phyloP scores from a whole-genome alignment of 768 basidiomycete genomes.

The Tricholomella constricta region DNA sequence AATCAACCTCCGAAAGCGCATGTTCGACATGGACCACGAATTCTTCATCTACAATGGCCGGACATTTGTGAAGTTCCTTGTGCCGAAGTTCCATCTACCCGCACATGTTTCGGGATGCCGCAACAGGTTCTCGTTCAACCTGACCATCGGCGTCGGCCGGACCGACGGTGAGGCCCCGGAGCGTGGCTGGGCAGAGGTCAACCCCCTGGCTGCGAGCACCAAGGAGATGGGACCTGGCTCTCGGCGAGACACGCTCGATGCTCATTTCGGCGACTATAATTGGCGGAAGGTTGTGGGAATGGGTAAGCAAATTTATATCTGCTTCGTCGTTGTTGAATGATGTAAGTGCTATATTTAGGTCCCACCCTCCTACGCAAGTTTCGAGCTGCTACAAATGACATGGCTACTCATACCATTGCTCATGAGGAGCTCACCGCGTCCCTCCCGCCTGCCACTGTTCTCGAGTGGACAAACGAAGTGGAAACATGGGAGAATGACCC shows the following conservation, averaged over 20 bases:
- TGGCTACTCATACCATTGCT: slow-evolving; percentile 6
- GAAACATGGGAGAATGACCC: slow-evolving; percentile 20
- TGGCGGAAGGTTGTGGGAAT: slow-evolving; percentile 24
- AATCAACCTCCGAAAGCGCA: slow-evolving; percentile 13
- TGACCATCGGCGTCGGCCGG: slow-evolving; percentile 11
- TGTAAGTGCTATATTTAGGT: neutral
- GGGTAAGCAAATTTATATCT: slow-evolving; percentile 13
- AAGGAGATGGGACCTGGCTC: too few relatives aligned
- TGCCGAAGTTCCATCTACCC: slow-evolving; percentile 29
- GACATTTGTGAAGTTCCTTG: slow-evolving; percentile 16
- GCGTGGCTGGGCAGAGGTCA: slow-evolving; percentile 4
- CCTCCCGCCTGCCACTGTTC: neutral
- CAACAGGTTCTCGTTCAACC: slow-evolving; percentile 22
- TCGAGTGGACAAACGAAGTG: slow-evolving; percentile 10
- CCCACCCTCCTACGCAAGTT: slow-evolving; percentile 6
- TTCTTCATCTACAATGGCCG: neutral
- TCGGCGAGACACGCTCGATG: slow-evolving; percentile 35
- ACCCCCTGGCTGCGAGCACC: slow-evolving; percentile 28
- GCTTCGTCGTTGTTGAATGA: neutral
- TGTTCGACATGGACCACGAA: slow-evolving; percentile 9
- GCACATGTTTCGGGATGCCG: slow-evolving; percentile 26
- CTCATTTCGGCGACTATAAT: slow-evolving; percentile 32
- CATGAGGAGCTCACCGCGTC: slow-evolving; percentile 10
- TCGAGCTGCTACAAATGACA: slow-evolving; percentile 7
- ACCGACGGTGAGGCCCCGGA: too few relatives aligned